phyloP scores from a whole-genome alignment of 306 rosid species.

The Begonia peltatifolia region DNA sequence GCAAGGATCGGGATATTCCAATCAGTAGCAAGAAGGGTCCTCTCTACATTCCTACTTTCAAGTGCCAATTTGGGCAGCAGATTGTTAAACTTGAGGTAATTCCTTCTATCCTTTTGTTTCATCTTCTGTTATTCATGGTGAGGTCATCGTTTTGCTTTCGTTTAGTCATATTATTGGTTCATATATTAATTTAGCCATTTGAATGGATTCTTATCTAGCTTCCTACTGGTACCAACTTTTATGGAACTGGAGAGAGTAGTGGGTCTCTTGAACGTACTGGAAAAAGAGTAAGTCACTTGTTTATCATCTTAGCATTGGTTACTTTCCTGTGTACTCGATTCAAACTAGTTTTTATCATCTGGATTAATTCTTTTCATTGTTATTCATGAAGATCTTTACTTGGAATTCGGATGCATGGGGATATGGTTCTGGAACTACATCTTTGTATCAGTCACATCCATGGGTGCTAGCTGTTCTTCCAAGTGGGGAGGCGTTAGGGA shows the following conservation, averaged over 20 bases:
- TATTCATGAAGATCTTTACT: constrained; percentile 43
- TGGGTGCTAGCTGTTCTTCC: constrained; percentile 93
- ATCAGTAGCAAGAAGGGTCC: constrained; percentile 38
- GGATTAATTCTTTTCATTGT: constrained; percentile 4
- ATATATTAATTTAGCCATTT: neutral
- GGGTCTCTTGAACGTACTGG: constrained; percentile 91
- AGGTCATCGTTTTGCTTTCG: neutral
- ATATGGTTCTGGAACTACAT: constrained; percentile 68
- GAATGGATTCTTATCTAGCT: constrained; percentile 28
- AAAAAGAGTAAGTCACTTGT: constrained; percentile 41
- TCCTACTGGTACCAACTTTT: constrained; percentile 66
- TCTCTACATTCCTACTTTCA: constrained; percentile 37
- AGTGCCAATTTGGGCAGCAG: constrained; percentile 48
- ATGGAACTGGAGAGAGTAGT: constrained; percentile 89
- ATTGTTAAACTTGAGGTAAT: constrained; percentile 63
- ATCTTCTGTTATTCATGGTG: neutral
- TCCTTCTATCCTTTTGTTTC: constrained; percentile 4
- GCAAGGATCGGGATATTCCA: constrained; percentile 43
- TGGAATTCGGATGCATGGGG: constrained; percentile 91
- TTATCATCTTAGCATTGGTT: neutral
- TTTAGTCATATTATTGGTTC: neutral
- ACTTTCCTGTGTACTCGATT: neutral
- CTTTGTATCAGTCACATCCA: constrained; percentile 95
- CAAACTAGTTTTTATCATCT: constrained; percentile 2
- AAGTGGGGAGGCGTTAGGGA: constrained; percentile 71